Evolutionary conservation across 768 basidiomycete genomes (phyloP), one percentile per base, ranked within the genome.

Genomic region (Tulasnella sp.): DNA sequence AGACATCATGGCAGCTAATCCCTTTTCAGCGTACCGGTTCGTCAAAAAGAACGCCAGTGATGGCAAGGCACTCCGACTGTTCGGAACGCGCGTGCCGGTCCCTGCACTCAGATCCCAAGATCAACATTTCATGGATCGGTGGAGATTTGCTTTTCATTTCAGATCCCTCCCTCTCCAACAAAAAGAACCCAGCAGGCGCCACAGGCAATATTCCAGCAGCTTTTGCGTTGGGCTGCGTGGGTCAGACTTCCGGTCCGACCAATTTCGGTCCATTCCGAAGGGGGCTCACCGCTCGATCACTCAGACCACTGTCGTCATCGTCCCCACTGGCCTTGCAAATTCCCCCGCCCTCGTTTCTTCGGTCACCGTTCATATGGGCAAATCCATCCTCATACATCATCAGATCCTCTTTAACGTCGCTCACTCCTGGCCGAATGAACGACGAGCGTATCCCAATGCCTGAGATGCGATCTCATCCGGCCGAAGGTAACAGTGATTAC

Each of bases 231-330:
- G 37, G 46, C 46, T 46, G 3, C 14, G 9, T 8, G 7, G 54
- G 54, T 54, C 54, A 4, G 24, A n/a, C 54, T 54, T n/a, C 11
- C 54, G 64, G 64, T 20, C 64, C 64, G 64, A 69, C 64, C 64
- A 22, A 31, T 69, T 37, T 69, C 64, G 64, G 64, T 69, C 64
- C 64, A 28, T 69, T 69, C 64, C 64, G 64, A 69, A 37, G 64
- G 6, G 9, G 2, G 2, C 60, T n/a, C 28, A 37, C 0, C 46
- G 46, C 46, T 46, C 64, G 64, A 69, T 69, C 64, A 69, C 64
- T 69, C 64, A n/a, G 54, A n/a, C 54, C 54, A 54, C 54, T 69
- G 64, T 69, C 64, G 64, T 69, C 64, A 69, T 69, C 64, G 64
- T 69, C 64, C 42, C 28, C 64, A 69, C 64, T 69, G 64, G 64